phyloP scores from a whole-genome alignment of 495 filamentous ascomycete genomes.

The Clohesyomyces aquaticus region DNA sequence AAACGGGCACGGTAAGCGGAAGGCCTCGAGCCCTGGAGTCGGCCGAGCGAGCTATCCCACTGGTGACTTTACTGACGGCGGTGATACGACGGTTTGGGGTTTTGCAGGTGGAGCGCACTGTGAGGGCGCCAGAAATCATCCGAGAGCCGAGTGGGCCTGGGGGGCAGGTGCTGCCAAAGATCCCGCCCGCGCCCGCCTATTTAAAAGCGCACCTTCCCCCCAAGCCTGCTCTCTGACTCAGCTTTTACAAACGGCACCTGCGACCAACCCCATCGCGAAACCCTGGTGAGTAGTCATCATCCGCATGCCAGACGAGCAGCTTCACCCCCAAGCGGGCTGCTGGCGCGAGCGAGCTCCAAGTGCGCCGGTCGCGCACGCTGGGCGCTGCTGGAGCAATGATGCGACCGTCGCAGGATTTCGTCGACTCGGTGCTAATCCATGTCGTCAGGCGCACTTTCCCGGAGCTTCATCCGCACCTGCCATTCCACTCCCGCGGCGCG shows the following conservation, averaged over 20 bases:
- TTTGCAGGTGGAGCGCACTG: no score
- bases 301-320: not conserved
- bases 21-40: not conserved
- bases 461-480: not conserved
- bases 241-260: conserved; percentile 14
- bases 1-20: conserved; percentile 27
- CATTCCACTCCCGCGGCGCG: not conserved
- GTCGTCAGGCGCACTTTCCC: conserved; percentile 15
- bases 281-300: conserved; percentile 25
- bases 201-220: conserved; percentile 19
- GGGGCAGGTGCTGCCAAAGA: no score
- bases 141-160: conserved; percentile 19
- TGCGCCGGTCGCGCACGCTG: not conserved
- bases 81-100: conserved; percentile 7
- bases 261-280: conserved; percentile 23
- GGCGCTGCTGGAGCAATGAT: not conserved
- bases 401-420: not conserved
- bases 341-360: no score
- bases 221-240: conserved; percentile 21
- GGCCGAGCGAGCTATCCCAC: not conserved
- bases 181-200: not conserved
- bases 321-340: not conserved
- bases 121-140: conserved; percentile 9
- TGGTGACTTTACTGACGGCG: not conserved
- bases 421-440: conserved; percentile 21